Percentiles rank a stretch among this genome's conserved stretches.
Evolutionary conservation across 108 stramenopile species (phyloP).

Genomic region (Discostella pseudostelligera): DNA sequence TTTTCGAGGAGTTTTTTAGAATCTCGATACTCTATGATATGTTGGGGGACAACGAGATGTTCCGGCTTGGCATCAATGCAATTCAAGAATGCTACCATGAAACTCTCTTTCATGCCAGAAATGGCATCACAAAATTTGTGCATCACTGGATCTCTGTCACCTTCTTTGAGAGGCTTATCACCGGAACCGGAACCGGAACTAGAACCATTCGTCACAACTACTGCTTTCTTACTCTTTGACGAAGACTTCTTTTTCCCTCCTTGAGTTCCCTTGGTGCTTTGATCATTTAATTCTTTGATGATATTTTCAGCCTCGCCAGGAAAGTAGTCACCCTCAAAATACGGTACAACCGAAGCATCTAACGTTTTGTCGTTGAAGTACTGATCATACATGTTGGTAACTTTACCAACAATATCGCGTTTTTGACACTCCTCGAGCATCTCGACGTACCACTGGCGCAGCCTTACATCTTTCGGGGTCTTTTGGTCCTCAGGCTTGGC

Average conservation of each 20-base stretch:
- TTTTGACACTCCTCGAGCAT: conserved; percentile 91
- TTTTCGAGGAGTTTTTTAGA: conserved; percentile 18
- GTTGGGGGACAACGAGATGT: conserved; percentile 73
- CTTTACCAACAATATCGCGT: conserved; percentile 83
- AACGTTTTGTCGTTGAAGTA: conserved; percentile 82
- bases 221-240: conserved; percentile 55
- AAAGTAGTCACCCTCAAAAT: conserved; percentile 99
- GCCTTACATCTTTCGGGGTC: conserved; percentile 87
- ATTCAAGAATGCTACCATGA: conserved; percentile 94
- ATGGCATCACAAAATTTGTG: conserved; percentile 92
- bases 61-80: conserved; percentile 80
- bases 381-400: conserved; percentile 95
- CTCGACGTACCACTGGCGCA: conserved; percentile 95
- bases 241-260: conserved; percentile 69
- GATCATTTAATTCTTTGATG: conserved; percentile 84
- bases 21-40: conserved; percentile 59
- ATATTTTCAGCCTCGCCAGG: conserved; percentile 98
- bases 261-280: conserved; percentile 55
- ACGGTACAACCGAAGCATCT: conserved; percentile 90
- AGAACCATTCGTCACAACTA: conserved; percentile 56
- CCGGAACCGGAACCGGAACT: conserved; percentile 35
- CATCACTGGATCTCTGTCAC: conserved; percentile 91
- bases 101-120: conserved; percentile 95
- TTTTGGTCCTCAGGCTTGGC: conserved; percentile 98
- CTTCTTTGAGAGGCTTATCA: conserved; percentile 52